Evolutionary conservation across 2,329 filamentous ascomycete species (phyloP).

Genomic region (Sarocladium brachiariae): DNA sequence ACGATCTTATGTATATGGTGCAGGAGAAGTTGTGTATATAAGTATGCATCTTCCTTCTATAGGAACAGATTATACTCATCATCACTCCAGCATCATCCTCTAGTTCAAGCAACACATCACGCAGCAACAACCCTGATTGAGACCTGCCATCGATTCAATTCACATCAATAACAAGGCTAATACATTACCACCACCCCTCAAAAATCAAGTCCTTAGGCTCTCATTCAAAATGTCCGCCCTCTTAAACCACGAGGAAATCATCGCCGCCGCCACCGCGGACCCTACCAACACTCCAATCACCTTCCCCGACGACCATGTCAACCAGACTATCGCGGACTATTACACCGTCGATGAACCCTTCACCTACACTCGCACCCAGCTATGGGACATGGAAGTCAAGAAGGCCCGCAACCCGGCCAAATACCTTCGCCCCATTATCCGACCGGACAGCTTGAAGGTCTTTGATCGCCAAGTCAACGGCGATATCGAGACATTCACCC

Average conservation of each 20-base stretch:
- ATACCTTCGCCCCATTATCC: slow-evolving; percentile 12
- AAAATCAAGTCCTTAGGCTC: too few relatives aligned
- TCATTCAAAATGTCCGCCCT: slow-evolving; percentile 7
- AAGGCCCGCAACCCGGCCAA: slow-evolving; percentile 15
- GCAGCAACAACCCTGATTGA: too few relatives aligned
- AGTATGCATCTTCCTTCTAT: too few relatives aligned
- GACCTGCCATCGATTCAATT: too few relatives aligned
- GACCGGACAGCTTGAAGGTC: slow-evolving; percentile 13
- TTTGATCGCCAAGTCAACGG: slow-evolving; percentile 12
- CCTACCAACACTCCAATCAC: slow-evolving; percentile 12
- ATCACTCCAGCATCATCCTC: too few relatives aligned
- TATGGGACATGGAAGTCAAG: slow-evolving; percentile 16
- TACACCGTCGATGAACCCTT: slow-evolving; percentile 14
- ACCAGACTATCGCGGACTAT: slow-evolving; percentile 12
- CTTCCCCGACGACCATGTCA: slow-evolving; percentile 12
- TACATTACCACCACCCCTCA: too few relatives aligned
- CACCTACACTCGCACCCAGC: slow-evolving; percentile 14
- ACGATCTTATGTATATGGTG: too few relatives aligned
- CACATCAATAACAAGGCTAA: too few relatives aligned
- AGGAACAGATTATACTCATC: too few relatives aligned
- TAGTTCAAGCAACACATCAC: too few relatives aligned
- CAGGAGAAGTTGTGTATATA: too few relatives aligned
- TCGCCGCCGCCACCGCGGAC: slow-evolving; percentile 11
- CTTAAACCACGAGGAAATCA: slow-evolving; percentile 11
- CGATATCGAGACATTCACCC: slow-evolving; percentile 21